phyloP scores from a whole-genome alignment of 2,329 filamentous ascomycete genomes.

The Xylaria polymorpha region DNA sequence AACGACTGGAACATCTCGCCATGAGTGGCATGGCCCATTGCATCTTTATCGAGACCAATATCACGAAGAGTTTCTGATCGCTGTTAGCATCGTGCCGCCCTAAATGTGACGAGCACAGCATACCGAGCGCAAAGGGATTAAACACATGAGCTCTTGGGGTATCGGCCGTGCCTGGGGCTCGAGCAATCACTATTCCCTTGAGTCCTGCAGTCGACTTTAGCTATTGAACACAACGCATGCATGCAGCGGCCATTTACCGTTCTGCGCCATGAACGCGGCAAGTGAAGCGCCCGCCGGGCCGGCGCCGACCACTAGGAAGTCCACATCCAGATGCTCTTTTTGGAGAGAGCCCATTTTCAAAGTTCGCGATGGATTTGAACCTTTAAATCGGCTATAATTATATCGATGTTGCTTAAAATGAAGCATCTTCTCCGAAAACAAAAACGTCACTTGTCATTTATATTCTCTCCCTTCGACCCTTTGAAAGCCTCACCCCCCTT shows the following conservation, averaged over 20 bases:
- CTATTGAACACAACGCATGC: background rate
- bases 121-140: constrained; percentile 66
- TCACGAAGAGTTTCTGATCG: constrained; percentile 63
- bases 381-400: background rate
- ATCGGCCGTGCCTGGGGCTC: constrained; percentile 61
- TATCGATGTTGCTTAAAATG: background rate
- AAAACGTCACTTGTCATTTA: constrained; percentile 9
- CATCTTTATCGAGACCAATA: constrained; percentile 60
- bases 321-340: constrained; percentile 22
- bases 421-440: background rate
- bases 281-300: constrained; percentile 42
- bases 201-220: constrained; percentile 51
- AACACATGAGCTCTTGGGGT: constrained; percentile 71
- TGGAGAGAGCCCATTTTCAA: constrained; percentile 26
- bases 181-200: constrained; percentile 65
- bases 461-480: constrained; percentile 1
- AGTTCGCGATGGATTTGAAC: background rate
- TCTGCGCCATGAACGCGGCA: constrained; percentile 41
- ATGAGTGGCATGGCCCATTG: constrained; percentile 52
- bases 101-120: constrained; percentile 5
- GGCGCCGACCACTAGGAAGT: constrained; percentile 59
- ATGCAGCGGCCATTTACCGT: constrained; percentile 33
- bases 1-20: constrained; percentile 61
- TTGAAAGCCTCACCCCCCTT: background rate
- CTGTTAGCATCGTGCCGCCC: constrained; percentile 11